Percentiles rank a stretch among this genome's conserved stretches.
Conservation (phyloP, 192 early-diverging fungal genomes). For the Umbelopsis vinacea region DNA sequence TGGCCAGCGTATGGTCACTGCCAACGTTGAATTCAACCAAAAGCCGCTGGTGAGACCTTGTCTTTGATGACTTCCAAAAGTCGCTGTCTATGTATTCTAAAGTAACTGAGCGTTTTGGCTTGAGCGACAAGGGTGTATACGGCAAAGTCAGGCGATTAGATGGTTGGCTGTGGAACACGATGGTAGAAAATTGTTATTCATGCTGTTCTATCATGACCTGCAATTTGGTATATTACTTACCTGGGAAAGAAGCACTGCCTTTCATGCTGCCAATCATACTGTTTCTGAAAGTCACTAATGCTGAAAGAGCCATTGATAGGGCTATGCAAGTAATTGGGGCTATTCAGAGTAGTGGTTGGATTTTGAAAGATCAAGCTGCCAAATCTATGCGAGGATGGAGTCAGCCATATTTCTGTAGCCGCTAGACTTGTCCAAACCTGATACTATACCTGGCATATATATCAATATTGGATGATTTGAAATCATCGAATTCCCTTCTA, state of each 20-base stretch:
- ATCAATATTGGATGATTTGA: not conserved
- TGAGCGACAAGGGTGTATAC: not conserved
- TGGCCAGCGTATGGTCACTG: not conserved
- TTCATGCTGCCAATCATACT: not conserved
- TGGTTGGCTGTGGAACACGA: not conserved
- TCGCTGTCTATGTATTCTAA: not conserved
- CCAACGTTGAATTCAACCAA: not conserved
- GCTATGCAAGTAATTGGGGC: not conserved
- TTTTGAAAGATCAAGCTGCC: constrained; percentile 1
- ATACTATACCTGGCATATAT: not conserved
- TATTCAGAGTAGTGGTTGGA: not conserved
- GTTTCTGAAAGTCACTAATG: not conserved
- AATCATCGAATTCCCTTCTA: not conserved
- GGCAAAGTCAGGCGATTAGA: not conserved
- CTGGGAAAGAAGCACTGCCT: not conserved
- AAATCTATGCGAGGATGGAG: not conserved
- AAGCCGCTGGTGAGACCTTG: not conserved
- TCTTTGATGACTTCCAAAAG: not conserved
- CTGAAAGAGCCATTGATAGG: not conserved
- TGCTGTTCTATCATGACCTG: not conserved
- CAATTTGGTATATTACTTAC: not conserved
- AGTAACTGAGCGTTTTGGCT: not conserved
- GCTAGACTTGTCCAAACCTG: not conserved
- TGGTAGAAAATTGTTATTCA: not conserved
- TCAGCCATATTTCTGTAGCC: not conserved